These are phyloP conservation scores for Pichia thaimueangensis DNA, from an alignment of 805 yeast species.

Conservation along the genomic window DNA sequence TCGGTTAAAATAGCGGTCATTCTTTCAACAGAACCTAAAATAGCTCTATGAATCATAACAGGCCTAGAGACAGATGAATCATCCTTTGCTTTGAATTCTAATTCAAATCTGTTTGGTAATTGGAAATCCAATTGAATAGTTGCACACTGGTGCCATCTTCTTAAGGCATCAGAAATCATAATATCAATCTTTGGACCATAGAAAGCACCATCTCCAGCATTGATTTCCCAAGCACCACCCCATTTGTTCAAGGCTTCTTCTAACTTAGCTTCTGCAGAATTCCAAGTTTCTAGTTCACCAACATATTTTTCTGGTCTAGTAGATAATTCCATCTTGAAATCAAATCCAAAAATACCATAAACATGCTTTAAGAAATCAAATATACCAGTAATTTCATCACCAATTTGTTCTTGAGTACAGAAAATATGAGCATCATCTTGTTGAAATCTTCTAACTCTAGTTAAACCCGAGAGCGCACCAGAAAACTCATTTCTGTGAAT, in stretches of 20 bases:
- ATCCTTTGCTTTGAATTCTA: constrained; percentile 75
- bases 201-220: constrained; percentile 97
- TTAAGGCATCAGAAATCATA: constrained; percentile 87
- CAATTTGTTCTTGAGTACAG: constrained; percentile 90
- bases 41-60: constrained; percentile 99
- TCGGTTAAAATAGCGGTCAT: constrained; percentile 98
- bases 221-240: constrained; percentile 90
- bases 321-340: constrained; percentile 93
- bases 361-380: constrained; percentile 81
- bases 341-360: constrained; percentile 90
- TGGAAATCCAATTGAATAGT: constrained; percentile 99
- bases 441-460: constrained; percentile 98
- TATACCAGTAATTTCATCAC: constrained; percentile 71
- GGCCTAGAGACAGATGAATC: constrained; percentile 61
- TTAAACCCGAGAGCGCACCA: constrained; percentile 91
- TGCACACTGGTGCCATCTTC: constrained; percentile 98
- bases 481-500: constrained; percentile 94
- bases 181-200: constrained; percentile 96
- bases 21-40: constrained; percentile 96
- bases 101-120: constrained; percentile 87
- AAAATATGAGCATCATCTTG: constrained; percentile 99
- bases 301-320: constrained; percentile 96
- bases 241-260: constrained; percentile 76
- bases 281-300: constrained; percentile 93
- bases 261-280: constrained; percentile 79